phyloP scores from a whole-genome alignment of 176 grass and related monocot genomes.

The Saccharum officinarum region DNA sequence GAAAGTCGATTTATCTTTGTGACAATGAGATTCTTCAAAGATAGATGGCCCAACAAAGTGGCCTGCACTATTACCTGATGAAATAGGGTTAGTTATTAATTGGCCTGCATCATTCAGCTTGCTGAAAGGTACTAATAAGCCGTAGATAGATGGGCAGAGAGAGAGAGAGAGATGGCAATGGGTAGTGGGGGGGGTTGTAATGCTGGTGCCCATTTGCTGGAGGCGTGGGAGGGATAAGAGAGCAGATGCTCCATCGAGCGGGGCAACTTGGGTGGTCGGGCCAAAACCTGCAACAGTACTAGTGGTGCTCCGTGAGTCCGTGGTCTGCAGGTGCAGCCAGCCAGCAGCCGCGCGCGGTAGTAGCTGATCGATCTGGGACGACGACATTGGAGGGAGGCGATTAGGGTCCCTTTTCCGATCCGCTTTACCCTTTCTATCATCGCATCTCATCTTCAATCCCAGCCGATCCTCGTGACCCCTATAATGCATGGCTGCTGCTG shows the following conservation, averaged over 20 bases:
- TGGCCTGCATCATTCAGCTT: not conserved
- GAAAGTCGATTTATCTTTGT: no score
- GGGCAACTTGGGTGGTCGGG: slow-evolving; percentile 47
- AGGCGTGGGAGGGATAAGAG: not conserved
- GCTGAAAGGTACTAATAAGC: not conserved
- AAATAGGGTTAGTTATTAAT: not conserved
- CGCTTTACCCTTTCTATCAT: slow-evolving; percentile 38
- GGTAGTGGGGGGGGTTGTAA: not conserved
- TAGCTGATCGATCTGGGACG: not conserved
- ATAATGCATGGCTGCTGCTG: not conserved
- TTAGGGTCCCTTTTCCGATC: not conserved
- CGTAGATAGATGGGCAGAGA: not conserved
- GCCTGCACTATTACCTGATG: no score
- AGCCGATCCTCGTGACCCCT: not conserved
- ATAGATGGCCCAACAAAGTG: not conserved
- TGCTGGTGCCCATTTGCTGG: no score
- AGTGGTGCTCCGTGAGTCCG: slow-evolving; percentile 29
- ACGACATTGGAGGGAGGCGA: not conserved
- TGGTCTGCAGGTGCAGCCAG: no score
- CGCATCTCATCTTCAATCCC: slow-evolving; percentile 15
- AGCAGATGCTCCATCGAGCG: not conserved
- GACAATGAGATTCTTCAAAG: no score
- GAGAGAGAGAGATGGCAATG: not conserved
- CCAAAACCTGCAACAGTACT: slow-evolving; percentile 22
- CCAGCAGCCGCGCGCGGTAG: not conserved